Base-by-base conservation (phyloP, 208 protist genomes). In the Crithidia acanthocephali region DNA sequence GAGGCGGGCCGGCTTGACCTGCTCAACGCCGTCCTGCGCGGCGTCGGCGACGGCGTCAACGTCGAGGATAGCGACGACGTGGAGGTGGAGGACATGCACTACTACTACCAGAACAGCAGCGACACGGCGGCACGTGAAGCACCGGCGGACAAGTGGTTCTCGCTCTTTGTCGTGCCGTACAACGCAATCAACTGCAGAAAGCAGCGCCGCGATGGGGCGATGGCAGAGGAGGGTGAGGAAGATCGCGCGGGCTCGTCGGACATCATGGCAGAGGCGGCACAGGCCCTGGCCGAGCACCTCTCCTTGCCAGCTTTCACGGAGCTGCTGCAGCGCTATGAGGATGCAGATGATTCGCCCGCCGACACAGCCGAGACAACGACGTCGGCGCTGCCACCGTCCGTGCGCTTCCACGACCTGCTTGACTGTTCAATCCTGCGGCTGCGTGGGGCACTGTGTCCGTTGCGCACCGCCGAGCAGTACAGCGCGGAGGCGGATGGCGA, bases 11-110 rank as follows among this genome's bases (percentile, higher is more conserved):
- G 87, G 68, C 40, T 88, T 3, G 64, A 71, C 18, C 27, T 59
- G 18, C 68, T 94, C n/a, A 91, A 92, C 72, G 80, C 80, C 15
- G 74, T 90, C 18, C 72, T 86, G 16, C 80, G 71, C 28, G 80
- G 72, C 37, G 61, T 70, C 33, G 69, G 52, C n/a, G 58, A 74
- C 11, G 70, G 68, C 30, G 74, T 89, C 9, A 40, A 57, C 53
- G 33, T 86, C 18, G 73, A 70, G 30, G 52, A 62, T 5, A 83
- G 67, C 48, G 23, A 22, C 23, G 56, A 74, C n/a, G 71, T 84
- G 20, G 33, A 63, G 10, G 52, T 90, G 33, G 68, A 80, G 30
- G 80, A 85, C 28, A 22, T 72, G 28, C 61, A 53, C 28, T 82
- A 67, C 67, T 77, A 74, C 59, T 68, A 68, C 30, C 42, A 67